Percentiles rank a stretch among this genome's conserved stretches.
Evolutionary conservation across 2,329 filamentous ascomycete species (phyloP).

Genomic region (Penicillium sp.): DNA sequence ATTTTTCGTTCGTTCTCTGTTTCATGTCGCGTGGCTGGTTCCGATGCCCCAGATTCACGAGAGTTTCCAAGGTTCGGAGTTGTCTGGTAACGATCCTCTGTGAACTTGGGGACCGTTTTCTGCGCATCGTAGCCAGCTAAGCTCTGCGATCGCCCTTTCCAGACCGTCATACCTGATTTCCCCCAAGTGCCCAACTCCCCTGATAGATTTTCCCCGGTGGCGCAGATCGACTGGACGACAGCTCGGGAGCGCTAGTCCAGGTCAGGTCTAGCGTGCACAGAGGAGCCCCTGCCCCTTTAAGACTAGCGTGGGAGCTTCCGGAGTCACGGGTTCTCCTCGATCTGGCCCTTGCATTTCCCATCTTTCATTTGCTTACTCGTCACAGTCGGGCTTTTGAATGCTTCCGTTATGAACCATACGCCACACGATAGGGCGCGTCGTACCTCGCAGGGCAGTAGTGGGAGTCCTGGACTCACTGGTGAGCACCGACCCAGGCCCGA

Average conservation of each 20-base stretch:
- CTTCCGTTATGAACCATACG: conserved; percentile 40
- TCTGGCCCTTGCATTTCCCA: conserved; percentile 23
- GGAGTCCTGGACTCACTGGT: conserved; percentile 40
- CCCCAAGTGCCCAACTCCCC: conserved; percentile 2
- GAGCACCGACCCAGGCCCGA: conserved; percentile 27
- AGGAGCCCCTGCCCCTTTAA: conserved; percentile 22
- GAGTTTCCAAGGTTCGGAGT: conserved; percentile 20
- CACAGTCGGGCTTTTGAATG: conserved; percentile 6
- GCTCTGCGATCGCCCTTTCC: not conserved
- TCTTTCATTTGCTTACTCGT: conserved; percentile 23
- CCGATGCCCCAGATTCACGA: conserved; percentile 22
- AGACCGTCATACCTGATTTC: not conserved
- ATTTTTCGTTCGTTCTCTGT: conserved; percentile 1
- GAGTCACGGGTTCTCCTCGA: conserved; percentile 36
- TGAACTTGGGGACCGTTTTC: not conserved
- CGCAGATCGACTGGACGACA: conserved; percentile 31
- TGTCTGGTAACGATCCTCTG: conserved; percentile 22
- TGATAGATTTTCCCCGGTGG: conserved; percentile 23
- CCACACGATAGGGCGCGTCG: conserved; percentile 35
- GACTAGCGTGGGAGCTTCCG: conserved; percentile 36
- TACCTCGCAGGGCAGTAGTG: conserved; percentile 39
- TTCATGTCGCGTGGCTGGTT: conserved; percentile 13
- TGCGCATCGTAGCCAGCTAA: not conserved
- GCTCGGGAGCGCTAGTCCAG: conserved; percentile 39
- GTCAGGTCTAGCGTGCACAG: conserved; percentile 20